These are phyloP conservation scores for Podaxis mareebaensis DNA, from an alignment of 768 basidiomycete species.

Conservation along the genomic window DNA sequence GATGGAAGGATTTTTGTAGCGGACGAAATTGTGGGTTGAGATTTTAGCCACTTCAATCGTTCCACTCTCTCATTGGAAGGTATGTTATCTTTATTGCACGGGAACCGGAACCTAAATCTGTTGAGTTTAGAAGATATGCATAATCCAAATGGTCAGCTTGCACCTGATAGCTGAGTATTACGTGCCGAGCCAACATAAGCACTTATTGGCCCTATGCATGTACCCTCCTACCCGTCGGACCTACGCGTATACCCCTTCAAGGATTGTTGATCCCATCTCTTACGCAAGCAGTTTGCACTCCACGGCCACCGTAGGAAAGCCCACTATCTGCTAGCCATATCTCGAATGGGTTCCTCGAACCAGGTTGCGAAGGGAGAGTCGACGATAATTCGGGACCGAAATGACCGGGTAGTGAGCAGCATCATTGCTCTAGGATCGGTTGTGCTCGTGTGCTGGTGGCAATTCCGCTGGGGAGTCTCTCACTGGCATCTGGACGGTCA, in stretches of 20 bases:
- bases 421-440: conserved; percentile 3
- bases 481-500: neutral
- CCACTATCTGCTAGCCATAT: neutral
- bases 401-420: neutral
- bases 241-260: no score
- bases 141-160: neutral
- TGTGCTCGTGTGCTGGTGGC: conserved; percentile 7
- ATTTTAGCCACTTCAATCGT: neutral
- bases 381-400: neutral
- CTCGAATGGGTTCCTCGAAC: neutral
- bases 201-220: neutral
- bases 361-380: neutral
- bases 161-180: no score
- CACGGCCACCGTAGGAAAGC: neutral
- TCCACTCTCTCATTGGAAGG: neutral
- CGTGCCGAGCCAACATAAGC: neutral
- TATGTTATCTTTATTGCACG: neutral
- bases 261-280: no score
- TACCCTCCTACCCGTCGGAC: no score
- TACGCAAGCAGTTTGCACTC: no score
- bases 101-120: neutral
- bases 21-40: no score
- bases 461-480: neutral
- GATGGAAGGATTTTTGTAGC: no score
- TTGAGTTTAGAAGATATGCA: neutral